Conservation (phyloP, 73 alveolate genomes). For the Paramecium octaurelia region DNA sequence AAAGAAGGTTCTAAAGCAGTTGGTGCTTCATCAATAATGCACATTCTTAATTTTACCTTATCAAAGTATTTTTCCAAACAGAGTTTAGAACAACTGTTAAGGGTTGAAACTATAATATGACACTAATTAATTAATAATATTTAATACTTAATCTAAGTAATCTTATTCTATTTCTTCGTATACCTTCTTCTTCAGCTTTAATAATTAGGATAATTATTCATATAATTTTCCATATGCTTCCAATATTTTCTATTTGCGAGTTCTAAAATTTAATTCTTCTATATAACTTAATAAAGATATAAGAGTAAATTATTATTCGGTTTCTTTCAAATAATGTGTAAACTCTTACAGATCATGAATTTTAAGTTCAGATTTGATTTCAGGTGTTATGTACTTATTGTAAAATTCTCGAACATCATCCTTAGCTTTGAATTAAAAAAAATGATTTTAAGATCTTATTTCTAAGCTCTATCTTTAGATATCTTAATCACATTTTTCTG, state of each 20-base stretch:
- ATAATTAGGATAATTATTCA: not conserved
- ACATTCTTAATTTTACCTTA: not conserved
- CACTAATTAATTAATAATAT: not conserved
- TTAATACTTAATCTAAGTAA: not conserved
- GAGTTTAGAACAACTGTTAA: not conserved
- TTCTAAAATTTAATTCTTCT: not conserved
- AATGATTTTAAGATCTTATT: not conserved
- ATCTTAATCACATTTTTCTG: slow-evolving; percentile 7
- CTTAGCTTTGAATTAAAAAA: not conserved
- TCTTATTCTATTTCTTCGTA: not conserved
- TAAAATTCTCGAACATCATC: not conserved
- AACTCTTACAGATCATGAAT: not conserved
- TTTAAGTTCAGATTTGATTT: not conserved
- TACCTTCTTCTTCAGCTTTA: not conserved
- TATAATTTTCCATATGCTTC: not conserved
- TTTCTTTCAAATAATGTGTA: not conserved
- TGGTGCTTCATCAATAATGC: slow-evolving; percentile 31
- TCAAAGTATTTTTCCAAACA: not conserved
- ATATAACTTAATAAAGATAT: not conserved
- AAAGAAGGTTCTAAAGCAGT: slow-evolving; percentile 24
- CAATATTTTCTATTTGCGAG: not conserved
- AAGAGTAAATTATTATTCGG: not conserved
- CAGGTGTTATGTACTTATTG: not conserved
- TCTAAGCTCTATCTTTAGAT: not conserved
- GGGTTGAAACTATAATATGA: not conserved